These are phyloP conservation scores for Aechmea fasciata DNA, from an alignment of 176 grass and related monocot genomes.

Conservation along the genomic window DNA sequence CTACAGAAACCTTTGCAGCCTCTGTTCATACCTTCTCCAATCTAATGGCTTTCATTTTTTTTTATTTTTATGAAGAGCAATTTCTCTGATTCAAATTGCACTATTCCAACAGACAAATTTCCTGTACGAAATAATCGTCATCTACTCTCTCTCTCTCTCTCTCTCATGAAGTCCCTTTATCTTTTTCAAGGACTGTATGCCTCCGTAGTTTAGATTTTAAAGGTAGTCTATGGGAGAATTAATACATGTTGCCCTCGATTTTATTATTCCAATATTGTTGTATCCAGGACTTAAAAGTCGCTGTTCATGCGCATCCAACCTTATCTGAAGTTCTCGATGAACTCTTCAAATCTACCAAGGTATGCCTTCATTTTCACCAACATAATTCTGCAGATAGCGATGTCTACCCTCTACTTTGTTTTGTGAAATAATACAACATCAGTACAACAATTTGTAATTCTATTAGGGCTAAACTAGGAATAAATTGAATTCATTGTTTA, in stretches of 20 bases:
- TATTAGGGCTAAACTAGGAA: neutral
- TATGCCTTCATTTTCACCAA: slow-evolving; percentile 22
- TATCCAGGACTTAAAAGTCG: slow-evolving; percentile 65
- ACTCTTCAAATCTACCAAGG: slow-evolving; percentile 88
- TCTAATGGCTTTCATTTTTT: too few relatives aligned
- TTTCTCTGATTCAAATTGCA: too few relatives aligned
- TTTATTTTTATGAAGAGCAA: too few relatives aligned
- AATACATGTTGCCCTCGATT: neutral
- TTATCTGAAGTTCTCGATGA: slow-evolving; percentile 85
- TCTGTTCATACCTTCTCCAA: too few relatives aligned
- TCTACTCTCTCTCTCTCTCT: neutral
- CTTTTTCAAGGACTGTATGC: too few relatives aligned
- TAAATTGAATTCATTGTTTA: neutral
- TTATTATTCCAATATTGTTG: neutral
- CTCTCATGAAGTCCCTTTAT: neutral
- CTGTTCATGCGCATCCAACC: slow-evolving; percentile 81
- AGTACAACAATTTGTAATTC: neutral
- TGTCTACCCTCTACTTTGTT: neutral
- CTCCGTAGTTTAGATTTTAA: neutral
- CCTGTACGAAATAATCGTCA: too few relatives aligned
- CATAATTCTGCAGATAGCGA: neutral
- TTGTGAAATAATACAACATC: neutral
- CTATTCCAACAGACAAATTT: too few relatives aligned
- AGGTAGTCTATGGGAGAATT: neutral
- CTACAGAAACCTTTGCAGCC: too few relatives aligned